Conservation (phyloP, 1,284 basidiomycete species). For the Meira miltonrushii region DNA sequence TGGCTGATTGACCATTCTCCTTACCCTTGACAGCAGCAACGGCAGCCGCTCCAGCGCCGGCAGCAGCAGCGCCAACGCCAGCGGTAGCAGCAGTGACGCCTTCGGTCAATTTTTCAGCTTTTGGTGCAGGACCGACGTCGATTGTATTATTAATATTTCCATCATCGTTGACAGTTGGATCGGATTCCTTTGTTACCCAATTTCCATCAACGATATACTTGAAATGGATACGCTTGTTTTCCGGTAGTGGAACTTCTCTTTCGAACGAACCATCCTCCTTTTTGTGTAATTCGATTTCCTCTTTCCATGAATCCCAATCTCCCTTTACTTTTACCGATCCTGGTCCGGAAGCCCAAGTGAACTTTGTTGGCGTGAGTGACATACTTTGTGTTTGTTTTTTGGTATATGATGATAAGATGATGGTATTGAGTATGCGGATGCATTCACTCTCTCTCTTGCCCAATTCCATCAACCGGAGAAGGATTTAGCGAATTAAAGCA, state of each 20-base stretch:
- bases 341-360: slow-evolving; percentile 5
- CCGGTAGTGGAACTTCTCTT: slow-evolving; percentile 2
- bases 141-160: slow-evolving; percentile 5
- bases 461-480: background rate
- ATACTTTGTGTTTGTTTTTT: background rate
- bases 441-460: background rate
- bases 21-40: background rate
- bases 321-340: background rate
- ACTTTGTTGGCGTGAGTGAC: slow-evolving; percentile 1
- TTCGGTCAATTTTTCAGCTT: background rate
- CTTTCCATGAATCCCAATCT: slow-evolving; percentile 8
- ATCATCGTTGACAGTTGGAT: slow-evolving; percentile 2
- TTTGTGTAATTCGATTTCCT: slow-evolving; percentile 1
- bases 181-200: background rate
- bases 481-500: background rate
- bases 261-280: slow-evolving; percentile 5
- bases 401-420: background rate
- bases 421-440: background rate
- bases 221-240: slow-evolving; percentile 2
- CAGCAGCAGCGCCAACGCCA: background rate
- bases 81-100: background rate
- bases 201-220: slow-evolving; percentile 12
- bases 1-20: background rate
- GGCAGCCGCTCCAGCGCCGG: background rate
- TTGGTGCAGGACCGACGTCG: slow-evolving; percentile 2